A percentile compares a stretch with the other conserved stretches of the same genome.
Evolutionary conservation across 768 basidiomycete genomes (phyloP).

Genomic region (Rhizopogon vesiculosus): DNA sequence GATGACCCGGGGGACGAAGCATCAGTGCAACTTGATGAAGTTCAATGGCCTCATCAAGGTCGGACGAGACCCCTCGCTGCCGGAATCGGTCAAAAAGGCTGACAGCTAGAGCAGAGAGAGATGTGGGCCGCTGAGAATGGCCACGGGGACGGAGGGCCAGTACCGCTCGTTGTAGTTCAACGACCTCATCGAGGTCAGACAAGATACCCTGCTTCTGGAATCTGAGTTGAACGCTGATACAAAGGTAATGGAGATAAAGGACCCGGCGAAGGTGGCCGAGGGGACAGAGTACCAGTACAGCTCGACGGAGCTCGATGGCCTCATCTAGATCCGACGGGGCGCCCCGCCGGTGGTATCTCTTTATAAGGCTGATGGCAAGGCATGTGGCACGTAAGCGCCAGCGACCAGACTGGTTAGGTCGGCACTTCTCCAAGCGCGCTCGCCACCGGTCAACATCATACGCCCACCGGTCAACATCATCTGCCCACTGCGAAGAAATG

Average conservation of each 20-base stretch:
- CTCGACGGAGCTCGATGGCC: constrained; percentile 20
- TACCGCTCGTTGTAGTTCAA: constrained; percentile 17
- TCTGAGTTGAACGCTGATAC: constrained; percentile 19
- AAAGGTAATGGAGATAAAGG: constrained; percentile 21
- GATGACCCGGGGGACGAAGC: too few species aligned
- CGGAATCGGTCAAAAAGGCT: constrained; percentile 22
- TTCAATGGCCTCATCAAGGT: constrained; percentile 23
- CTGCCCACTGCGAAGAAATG: too few species aligned
- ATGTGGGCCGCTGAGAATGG: constrained; percentile 9
- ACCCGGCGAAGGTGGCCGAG: constrained; percentile 18
- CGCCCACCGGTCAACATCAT: too few species aligned
- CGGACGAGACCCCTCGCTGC: constrained; percentile 10
- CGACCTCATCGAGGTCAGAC: constrained; percentile 25
- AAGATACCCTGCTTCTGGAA: constrained; percentile 16
- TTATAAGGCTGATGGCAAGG: constrained; percentile 21
- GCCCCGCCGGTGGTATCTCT: constrained; percentile 19
- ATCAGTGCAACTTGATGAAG: constrained; percentile 8
- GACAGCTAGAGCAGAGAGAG: constrained; percentile 19
- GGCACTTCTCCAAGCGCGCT: constrained; percentile 8
- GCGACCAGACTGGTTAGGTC: constrained; percentile 8
- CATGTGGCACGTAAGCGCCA: constrained; percentile 10
- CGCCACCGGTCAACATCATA: too few species aligned
- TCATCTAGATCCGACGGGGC: constrained; percentile 21
- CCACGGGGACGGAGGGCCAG: constrained; percentile 12
- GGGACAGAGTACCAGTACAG: constrained; percentile 20